These are phyloP conservation scores for Microdochium nivale DNA, from an alignment of 2,329 filamentous ascomycete genomes.

Conservation along the genomic window DNA sequence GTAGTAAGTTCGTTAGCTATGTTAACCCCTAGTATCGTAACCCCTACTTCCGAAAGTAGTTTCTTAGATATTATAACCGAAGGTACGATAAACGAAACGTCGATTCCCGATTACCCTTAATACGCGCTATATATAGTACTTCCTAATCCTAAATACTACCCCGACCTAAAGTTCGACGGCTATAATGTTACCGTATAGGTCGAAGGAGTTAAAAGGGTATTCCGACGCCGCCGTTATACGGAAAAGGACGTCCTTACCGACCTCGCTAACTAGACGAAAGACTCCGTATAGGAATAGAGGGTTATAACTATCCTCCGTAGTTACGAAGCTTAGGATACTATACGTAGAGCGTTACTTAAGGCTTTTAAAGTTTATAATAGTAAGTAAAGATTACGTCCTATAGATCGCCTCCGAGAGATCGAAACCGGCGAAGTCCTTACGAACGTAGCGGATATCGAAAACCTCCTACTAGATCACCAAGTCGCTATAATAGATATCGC, in stretches of 20 bases:
- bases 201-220: not conserved
- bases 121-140: not conserved
- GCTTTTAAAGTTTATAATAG: not conserved
- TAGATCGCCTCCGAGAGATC: not conserved
- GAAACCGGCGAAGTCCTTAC: not conserved
- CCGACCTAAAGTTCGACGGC: not conserved
- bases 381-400: not conserved
- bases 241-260: not conserved
- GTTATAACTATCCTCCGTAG: not conserved
- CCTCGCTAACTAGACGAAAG: not conserved
- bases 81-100: not conserved
- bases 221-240: not conserved
- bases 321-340: not conserved
- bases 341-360: not conserved
- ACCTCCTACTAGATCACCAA: not conserved
- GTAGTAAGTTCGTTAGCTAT: too few species aligned
- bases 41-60: conserved; percentile 3
- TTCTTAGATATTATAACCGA: not conserved
- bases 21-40: conserved; percentile 6
- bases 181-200: not conserved
- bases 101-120: not conserved
- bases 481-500: not conserved
- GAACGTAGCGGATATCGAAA: not conserved
- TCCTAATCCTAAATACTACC: not conserved
- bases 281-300: not conserved